Conservation (phyloP, 176 grass and related monocot species). For the Stipa capillata region DNA sequence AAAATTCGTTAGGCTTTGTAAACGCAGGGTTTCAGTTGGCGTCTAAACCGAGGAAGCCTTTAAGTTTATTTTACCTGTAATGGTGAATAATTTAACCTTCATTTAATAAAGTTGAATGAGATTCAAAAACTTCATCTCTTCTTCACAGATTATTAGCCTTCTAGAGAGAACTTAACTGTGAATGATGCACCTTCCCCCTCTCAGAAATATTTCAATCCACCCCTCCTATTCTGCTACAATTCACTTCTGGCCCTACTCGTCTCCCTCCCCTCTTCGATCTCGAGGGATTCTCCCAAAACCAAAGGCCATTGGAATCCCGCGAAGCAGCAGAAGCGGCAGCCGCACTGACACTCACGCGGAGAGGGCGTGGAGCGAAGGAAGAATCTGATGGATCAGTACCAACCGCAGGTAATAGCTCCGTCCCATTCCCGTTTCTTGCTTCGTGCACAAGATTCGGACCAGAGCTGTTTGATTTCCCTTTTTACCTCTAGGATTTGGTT, state of each 20-base stretch:
- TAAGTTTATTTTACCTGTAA: no score
- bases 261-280: not conserved
- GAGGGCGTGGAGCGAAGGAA: not conserved
- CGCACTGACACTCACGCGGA: not conserved
- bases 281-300: not conserved
- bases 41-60: no score
- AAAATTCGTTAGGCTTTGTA: no score
- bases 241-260: not conserved
- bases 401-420: constrained; percentile 10
- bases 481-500: not conserved
- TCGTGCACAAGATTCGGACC: not conserved
- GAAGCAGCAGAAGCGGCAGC: not conserved
- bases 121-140: no score
- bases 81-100: no score
- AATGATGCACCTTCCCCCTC: not conserved
- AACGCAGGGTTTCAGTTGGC: no score
- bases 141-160: no score
- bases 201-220: not conserved
- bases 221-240: not conserved
- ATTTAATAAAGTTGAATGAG: no score
- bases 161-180: no score
- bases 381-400: constrained; percentile 23
- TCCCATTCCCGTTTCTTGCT: not conserved
- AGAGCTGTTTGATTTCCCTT: not conserved
- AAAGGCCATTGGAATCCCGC: not conserved